A percentile compares a stretch with the other conserved stretches of the same genome.
These are phyloP conservation scores for Kregervanrija pseudodelftensis DNA, from an alignment of 805 yeast genomes.

Conservation along the genomic window DNA sequence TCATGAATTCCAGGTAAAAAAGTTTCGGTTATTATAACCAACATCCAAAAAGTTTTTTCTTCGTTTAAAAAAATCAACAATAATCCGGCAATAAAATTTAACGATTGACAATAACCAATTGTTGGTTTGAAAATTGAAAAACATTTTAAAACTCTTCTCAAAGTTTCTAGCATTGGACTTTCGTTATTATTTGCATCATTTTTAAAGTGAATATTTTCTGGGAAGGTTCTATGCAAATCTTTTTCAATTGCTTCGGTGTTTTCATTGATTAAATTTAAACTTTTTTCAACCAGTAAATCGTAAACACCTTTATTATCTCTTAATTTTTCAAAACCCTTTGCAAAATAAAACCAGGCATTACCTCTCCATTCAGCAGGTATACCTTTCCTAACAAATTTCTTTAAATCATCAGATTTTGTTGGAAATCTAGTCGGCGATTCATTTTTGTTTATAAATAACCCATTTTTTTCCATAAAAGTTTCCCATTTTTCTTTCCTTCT, in stretches of 20 bases:
- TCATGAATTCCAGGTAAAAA: slow-evolving; percentile 91
- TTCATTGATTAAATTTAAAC: slow-evolving; percentile 46
- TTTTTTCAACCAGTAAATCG: slow-evolving; percentile 55
- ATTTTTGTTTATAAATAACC: slow-evolving; percentile 42
- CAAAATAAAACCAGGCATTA: slow-evolving; percentile 92
- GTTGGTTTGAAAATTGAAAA: slow-evolving; percentile 82
- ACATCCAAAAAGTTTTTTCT: slow-evolving; percentile 92
- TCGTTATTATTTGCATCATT: slow-evolving; percentile 35
- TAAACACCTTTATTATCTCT: slow-evolving; percentile 69
- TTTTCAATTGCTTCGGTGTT: slow-evolving; percentile 88
- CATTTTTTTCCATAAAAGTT: slow-evolving; percentile 55
- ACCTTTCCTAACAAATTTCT: slow-evolving; percentile 81
- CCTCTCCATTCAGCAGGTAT: slow-evolving; percentile 98
- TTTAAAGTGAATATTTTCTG: slow-evolving; percentile 82
- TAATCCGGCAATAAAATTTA: slow-evolving; percentile 87
- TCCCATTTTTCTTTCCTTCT: slow-evolving; percentile 77
- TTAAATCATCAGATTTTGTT: slow-evolving; percentile 67
- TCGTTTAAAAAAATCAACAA: slow-evolving; percentile 80
- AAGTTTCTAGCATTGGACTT: slow-evolving; percentile 56
- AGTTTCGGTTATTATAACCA: slow-evolving; percentile 79
- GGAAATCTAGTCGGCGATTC: slow-evolving; percentile 62
- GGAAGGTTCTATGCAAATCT: slow-evolving; percentile 89
- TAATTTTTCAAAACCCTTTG: slow-evolving; percentile 61
- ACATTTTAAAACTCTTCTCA: slow-evolving; percentile 75
- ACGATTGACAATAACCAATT: slow-evolving; percentile 93